These are phyloP conservation scores for Sclerotinia borealis DNA, from an alignment of 2,329 filamentous ascomycete genomes.

Conservation along the genomic window DNA sequence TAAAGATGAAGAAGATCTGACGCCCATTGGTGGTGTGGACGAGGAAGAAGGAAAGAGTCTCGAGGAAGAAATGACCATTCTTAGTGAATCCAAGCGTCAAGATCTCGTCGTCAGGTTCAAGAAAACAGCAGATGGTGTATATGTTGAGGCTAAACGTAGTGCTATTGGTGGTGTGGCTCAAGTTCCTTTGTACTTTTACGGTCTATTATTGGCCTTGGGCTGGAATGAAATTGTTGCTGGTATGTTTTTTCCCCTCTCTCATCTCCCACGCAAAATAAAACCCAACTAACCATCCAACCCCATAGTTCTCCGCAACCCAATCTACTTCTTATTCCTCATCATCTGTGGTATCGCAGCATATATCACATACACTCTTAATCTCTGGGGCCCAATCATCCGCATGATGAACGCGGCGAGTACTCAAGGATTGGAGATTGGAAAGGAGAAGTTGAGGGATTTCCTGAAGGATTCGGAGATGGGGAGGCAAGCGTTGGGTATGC, in stretches of 20 bases:
- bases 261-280: not conserved
- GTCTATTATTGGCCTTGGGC: conserved; percentile 78
- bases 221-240: conserved; percentile 97
- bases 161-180: conserved; percentile 94
- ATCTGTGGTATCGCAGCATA: conserved; percentile 72
- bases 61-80: conserved; percentile 94
- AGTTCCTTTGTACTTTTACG: conserved; percentile 92
- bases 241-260: conserved; percentile 42
- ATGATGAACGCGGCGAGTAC: conserved; percentile 85
- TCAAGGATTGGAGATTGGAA: conserved; percentile 86
- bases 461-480: conserved; percentile 82
- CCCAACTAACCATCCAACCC: not conserved
- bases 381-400: conserved; percentile 92
- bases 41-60: conserved; percentile 91
- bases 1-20: conserved; percentile 83
- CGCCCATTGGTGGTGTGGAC: conserved; percentile 87
- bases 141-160: conserved; percentile 94
- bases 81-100: conserved; percentile 82
- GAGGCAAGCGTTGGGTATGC: conserved; percentile 75
- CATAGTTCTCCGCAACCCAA: conserved; percentile 85
- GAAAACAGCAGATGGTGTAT: conserved; percentile 96
- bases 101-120: conserved; percentile 94
- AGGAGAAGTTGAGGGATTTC: conserved; percentile 85
- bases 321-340: conserved; percentile 86
- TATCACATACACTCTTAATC: conserved; percentile 85